Conservation (phyloP, 306 rosid genomes). For the Clitoria ternatea region DNA sequence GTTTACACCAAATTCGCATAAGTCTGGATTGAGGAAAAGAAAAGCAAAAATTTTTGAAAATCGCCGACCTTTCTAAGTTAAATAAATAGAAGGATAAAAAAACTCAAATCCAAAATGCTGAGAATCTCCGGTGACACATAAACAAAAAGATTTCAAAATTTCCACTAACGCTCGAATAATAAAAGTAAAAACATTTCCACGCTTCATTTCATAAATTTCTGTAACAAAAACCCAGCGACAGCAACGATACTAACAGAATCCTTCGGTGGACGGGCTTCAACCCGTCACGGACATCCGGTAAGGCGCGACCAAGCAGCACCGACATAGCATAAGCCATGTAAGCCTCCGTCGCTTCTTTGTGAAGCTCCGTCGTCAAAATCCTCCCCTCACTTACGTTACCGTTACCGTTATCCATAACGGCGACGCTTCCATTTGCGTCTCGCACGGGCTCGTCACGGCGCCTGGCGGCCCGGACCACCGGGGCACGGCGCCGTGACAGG, state of each 20-base stretch:
- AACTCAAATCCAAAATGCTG: not conserved
- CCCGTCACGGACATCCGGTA: conserved; percentile 96
- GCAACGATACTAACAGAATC: conserved; percentile 64
- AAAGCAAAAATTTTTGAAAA: not conserved
- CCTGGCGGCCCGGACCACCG: conserved; percentile 13
- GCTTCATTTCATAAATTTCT: too few relatives aligned
- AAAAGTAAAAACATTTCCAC: too few relatives aligned
- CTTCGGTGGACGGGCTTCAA: conserved; percentile 94
- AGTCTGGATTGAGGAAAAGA: not conserved
- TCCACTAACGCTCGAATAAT: not conserved
- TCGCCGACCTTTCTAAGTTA: not conserved
- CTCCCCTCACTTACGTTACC: conserved; percentile 33
- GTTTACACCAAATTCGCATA: not conserved
- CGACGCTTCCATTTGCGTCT: conserved; percentile 60
- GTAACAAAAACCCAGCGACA: not conserved
- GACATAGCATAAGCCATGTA: conserved; percentile 95
- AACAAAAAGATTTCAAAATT: not conserved
- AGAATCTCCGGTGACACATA: not conserved
- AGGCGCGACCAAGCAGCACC: conserved; percentile 89
- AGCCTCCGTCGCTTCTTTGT: conserved; percentile 84
- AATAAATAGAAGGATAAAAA: not conserved
- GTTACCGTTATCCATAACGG: conserved; percentile 27
- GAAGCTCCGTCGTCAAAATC: conserved; percentile 56
- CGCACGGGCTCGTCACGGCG: conserved; percentile 36
- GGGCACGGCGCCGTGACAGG: not conserved